Conservation (phyloP, 495 filamentous ascomycete genomes). For the Amorphotheca resinae region DNA sequence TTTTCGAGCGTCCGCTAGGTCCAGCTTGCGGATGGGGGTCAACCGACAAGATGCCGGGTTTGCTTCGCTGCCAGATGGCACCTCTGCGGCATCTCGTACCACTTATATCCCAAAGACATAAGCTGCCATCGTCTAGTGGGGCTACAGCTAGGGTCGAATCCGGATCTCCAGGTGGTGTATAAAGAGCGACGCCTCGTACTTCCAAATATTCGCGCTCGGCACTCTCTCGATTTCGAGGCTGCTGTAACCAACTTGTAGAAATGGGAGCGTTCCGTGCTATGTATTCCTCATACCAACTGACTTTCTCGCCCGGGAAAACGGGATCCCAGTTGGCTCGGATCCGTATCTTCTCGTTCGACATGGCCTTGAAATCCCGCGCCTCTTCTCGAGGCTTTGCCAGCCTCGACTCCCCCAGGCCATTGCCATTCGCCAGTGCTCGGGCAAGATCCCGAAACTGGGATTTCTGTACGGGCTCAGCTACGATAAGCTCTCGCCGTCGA, state of each 20-base stretch:
- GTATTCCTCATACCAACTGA: slow-evolving; percentile 82
- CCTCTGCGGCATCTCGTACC: slow-evolving; percentile 47
- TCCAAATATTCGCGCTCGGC: slow-evolving; percentile 30
- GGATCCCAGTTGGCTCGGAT: slow-evolving; percentile 74
- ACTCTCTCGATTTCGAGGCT: slow-evolving; percentile 30
- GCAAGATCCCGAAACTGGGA: slow-evolving; percentile 25
- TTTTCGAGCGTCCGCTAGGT: slow-evolving; percentile 25
- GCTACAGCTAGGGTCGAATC: slow-evolving; percentile 50
- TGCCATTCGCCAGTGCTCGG: slow-evolving; percentile 25
- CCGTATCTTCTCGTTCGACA: slow-evolving; percentile 33
- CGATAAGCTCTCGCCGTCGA: slow-evolving; percentile 28
- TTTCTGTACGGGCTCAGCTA: slow-evolving; percentile 20
- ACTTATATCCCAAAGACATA: slow-evolving; percentile 78
- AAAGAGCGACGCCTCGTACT: slow-evolving; percentile 54
- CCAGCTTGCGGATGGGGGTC: slow-evolving; percentile 15
- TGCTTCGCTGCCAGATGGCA: slow-evolving; percentile 49
- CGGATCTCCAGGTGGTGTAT: slow-evolving; percentile 36
- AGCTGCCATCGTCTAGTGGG: slow-evolving; percentile 72
- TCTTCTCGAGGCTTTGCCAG: slow-evolving; percentile 12
- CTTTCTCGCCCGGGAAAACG: slow-evolving; percentile 48
- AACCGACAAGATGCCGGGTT: slow-evolving; percentile 32
- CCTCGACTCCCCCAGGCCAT: slow-evolving; percentile 26
- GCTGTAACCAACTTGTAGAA: slow-evolving; percentile 61
- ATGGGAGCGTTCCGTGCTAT: slow-evolving; percentile 70
- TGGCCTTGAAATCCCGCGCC: slow-evolving; percentile 19